A percentile compares a stretch with the other conserved stretches of the same genome.
Conservation (phyloP, 2,329 filamentous ascomycete species). For the Scedosporium aurantiacum region DNA sequence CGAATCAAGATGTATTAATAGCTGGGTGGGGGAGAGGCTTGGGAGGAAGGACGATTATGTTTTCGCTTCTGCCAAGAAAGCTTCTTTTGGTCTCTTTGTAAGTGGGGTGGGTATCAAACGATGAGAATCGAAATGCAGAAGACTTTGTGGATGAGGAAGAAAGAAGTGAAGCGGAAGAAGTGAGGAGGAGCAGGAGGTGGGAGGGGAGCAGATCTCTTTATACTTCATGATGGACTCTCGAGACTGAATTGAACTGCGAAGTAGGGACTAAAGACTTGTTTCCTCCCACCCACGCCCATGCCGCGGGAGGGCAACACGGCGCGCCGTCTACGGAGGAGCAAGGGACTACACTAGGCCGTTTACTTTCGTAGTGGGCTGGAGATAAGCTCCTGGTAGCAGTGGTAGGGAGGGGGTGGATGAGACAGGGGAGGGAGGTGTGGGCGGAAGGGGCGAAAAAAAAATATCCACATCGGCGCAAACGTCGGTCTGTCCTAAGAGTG, state of each 20-base stretch:
- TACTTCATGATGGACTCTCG: background rate
- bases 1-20: background rate
- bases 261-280: background rate
- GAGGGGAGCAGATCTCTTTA: background rate
- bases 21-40: background rate
- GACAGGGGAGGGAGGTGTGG: background rate
- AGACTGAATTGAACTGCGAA: background rate
- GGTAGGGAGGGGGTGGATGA: background rate
- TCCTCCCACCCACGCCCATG: background rate
- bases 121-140: background rate
- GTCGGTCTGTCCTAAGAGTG: background rate
- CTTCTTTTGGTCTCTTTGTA: background rate
- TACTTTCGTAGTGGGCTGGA: background rate
- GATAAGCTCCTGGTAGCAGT: background rate
- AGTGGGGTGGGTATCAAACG: conserved; percentile 1
- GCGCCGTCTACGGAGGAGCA: background rate
- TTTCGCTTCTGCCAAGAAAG: background rate
- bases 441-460: background rate
- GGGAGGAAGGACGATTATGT: background rate
- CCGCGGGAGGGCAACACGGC: background rate
- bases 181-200: background rate
- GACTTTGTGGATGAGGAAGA: background rate
- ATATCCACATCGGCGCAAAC: background rate
- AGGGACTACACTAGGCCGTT: background rate
- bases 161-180: background rate